Evolutionary conservation across 2,329 filamentous ascomycete genomes (phyloP).

Genomic region (Monosporascus ibericus): DNA sequence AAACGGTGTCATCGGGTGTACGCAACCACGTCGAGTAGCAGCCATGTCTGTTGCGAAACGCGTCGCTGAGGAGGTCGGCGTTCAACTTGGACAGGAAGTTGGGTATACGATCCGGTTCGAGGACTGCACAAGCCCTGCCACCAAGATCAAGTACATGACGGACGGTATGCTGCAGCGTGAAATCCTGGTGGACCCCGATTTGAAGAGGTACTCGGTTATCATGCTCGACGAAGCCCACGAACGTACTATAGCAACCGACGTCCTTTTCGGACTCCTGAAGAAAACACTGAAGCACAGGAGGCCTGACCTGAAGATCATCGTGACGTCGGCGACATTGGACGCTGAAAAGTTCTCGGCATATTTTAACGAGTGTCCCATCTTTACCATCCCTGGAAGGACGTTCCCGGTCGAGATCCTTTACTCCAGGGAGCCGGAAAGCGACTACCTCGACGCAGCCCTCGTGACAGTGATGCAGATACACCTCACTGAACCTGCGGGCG

Average conservation of each 20-base stretch:
- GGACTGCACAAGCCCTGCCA: conserved; percentile 80
- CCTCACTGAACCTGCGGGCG: conserved; percentile 81
- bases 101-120: conserved; percentile 98
- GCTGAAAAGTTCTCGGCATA: conserved; percentile 97
- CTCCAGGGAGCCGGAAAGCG: conserved; percentile 87
- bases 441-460: conserved; percentile 91
- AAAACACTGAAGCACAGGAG: conserved; percentile 75
- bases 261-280: conserved; percentile 89
- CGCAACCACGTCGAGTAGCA: conserved; percentile 91
- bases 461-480: conserved; percentile 98
- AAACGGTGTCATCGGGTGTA: conserved; percentile 87
- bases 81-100: conserved; percentile 82
- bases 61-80: conserved; percentile 93
- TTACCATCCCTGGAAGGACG: conserved; percentile 90
- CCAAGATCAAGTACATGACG: conserved; percentile 99
- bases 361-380: conserved; percentile 93
- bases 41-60: conserved; percentile 97
- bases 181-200: conserved; percentile 83
- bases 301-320: conserved; percentile 87
- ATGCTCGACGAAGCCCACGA: conserved; percentile 99
- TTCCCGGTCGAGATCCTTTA: conserved; percentile 96
- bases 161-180: conserved; percentile 97
- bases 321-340: conserved; percentile 92
- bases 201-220: conserved; percentile 88
- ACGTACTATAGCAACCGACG: conserved; percentile 90